phyloP scores from a whole-genome alignment of 2,329 filamentous ascomycete species.

The Pseudogymnoascus sp. region DNA sequence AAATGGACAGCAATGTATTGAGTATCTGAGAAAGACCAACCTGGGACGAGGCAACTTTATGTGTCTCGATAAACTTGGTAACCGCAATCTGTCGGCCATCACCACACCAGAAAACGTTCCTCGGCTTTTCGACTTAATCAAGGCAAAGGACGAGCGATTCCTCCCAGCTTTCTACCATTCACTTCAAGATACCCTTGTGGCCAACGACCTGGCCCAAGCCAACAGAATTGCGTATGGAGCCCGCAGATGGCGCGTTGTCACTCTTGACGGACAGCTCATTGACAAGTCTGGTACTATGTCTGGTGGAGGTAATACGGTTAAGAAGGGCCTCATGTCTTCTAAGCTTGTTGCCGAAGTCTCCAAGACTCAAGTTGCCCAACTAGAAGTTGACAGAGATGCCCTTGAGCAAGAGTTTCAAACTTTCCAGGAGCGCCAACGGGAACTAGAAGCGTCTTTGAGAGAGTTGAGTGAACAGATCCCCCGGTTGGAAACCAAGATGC shows the following conservation, averaged over 20 bases:
- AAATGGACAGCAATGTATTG: conserved; percentile 94
- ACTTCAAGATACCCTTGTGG: conserved; percentile 89
- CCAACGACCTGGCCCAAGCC: conserved; percentile 85
- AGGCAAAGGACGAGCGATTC: conserved; percentile 80
- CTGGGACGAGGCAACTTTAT: conserved; percentile 96
- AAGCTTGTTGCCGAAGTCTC: conserved; percentile 82
- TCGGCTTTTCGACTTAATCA: conserved; percentile 85
- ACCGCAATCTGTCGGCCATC: conserved; percentile 69
- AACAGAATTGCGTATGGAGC: conserved; percentile 95
- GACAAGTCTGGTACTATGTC: conserved; percentile 99
- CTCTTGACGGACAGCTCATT: conserved; percentile 87
- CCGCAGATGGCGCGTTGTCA: conserved; percentile 91
- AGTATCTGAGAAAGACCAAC: conserved; percentile 95
- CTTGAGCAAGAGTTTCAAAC: conserved; percentile 75
- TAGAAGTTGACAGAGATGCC: conserved; percentile 78
- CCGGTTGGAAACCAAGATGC: conserved; percentile 77
- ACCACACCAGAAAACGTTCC: conserved; percentile 88
- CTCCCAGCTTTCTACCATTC: conserved; percentile 90
- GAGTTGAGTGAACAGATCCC: conserved; percentile 72
- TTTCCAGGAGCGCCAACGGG: conserved; percentile 76
- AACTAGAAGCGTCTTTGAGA: conserved; percentile 66
- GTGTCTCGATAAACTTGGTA: conserved; percentile 77
- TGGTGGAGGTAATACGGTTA: conserved; percentile 84
- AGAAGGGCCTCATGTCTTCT: conserved; percentile 92
- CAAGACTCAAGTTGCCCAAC: conserved; percentile 79